Percentiles rank a stretch among this genome's conserved stretches.
These are phyloP conservation scores for Anthracocystis walkeri DNA, from an alignment of 1,284 basidiomycete species.

Conservation along the genomic window DNA sequence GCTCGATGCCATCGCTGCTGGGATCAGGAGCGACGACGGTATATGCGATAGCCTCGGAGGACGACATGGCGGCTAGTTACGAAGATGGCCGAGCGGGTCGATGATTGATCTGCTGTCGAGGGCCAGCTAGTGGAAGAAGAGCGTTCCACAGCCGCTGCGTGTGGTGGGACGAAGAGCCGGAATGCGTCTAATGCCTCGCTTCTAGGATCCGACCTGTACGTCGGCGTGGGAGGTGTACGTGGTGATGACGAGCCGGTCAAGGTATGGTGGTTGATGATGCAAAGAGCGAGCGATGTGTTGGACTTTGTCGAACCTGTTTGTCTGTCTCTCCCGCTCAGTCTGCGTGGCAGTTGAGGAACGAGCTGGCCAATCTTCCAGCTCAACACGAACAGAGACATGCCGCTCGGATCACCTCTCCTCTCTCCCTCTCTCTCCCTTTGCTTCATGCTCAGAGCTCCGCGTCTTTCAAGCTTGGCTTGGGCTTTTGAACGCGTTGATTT, in stretches of 20 bases:
- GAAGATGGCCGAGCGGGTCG: background rate
- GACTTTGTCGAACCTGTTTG: background rate
- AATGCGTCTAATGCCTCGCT: background rate
- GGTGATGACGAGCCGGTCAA: background rate
- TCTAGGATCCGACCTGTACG: background rate
- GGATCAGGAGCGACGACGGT: conserved; percentile 54
- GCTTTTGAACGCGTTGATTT: background rate
- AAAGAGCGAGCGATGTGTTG: background rate
- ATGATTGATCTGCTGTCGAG: background rate
- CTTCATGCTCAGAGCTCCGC: conserved; percentile 11
- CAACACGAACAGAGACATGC: conserved; percentile 9
- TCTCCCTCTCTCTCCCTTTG: background rate
- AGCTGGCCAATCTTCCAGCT: conserved; percentile 39
- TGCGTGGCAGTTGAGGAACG: conserved; percentile 23
- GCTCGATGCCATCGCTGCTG: conserved; percentile 54
- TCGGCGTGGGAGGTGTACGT: background rate
- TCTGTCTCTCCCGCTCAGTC: background rate
- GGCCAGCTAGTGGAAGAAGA: background rate
- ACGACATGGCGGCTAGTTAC: conserved; percentile 23
- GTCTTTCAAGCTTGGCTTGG: conserved; percentile 3
- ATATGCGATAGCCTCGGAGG: conserved; percentile 54
- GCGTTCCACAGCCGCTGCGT: conserved; percentile 9
- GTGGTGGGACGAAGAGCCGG: background rate
- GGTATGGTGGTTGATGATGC: background rate
- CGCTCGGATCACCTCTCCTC: too few species aligned